Evolutionary conservation across 2,329 filamentous ascomycete genomes (phyloP), one percentile per base, ranked within the genome.

Genomic region (Boeremia exigua): DNA sequence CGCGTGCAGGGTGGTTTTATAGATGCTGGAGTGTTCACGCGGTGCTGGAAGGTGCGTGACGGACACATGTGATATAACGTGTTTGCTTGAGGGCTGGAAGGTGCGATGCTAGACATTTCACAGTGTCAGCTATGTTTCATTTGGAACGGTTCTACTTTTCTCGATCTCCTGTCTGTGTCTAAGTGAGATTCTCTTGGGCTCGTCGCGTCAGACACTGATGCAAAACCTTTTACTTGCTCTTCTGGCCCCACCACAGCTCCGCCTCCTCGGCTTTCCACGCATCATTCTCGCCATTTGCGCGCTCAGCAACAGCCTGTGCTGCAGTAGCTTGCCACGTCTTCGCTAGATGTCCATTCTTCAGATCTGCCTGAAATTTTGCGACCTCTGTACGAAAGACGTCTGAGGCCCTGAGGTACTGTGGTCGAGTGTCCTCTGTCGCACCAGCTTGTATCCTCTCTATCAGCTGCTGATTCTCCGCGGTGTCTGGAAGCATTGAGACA

Each of bases 161-260:
- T 23, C 5, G 5, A 23, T 23, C 19, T 23, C 19, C 19, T 23
- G 19, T 23, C 19, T 23, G 19, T 23, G 19, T 5, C 19, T 23
- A 23, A 23, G 19, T 23, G 19, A 23, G 5, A 23, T 23, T 23
- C 19, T 5, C 19, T 23, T 23, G 19, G 5, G 19, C 19, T 23
- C 19, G 19, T 25, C 14, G 25, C 25, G 4, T 34, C 32, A 15
- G 19, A 9, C 34, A 11, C 10, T 19, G 27, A 10, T 33, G 29
- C 12, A 10, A 9, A 23, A 15, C 2, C 30, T 5, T 15, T 72
- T 77, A 67, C 79, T 55, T 59, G 27, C 63, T 77, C 59, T 83
- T 84, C 67, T 85, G 81, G 0, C 84, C 84, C 82, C 84, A 87
- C 61, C 82, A 84, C 51, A 78, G 69, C 67, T 87, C 83, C 12